Evolutionary conservation across 495 filamentous ascomycete species (phyloP), one percentile per base, ranked within the genome.

Genomic region (Penicillium bialowiezense): DNA sequence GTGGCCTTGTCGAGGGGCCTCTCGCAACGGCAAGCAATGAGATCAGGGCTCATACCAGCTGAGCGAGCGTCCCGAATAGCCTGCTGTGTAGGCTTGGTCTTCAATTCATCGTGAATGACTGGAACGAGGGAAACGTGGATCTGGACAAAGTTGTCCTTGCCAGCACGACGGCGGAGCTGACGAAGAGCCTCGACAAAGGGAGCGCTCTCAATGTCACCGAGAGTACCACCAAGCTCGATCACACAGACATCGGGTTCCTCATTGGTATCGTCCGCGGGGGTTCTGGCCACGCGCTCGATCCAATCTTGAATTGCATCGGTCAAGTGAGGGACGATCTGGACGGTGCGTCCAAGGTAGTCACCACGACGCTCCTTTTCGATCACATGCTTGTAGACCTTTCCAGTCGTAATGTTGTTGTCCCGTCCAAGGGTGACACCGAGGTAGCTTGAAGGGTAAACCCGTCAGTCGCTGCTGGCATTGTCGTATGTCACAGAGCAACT

Each of bases 21-120:
- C 56, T 88, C 83, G 62, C 92, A 97, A 49, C 93, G 89, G 64
- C 95, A 97, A 7, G 95, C 93, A 69, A 97, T 93, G 56, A 96
- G 66, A 65, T 98, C 93, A 9, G 93, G 93, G 48, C 82, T 83
- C 47, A 98, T 65, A 57, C 93, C 92, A 54, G 86, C 84, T 52
- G 82, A 88, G 38, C 91, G 80, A 32, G 87, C 85, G 52, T 88
- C 81, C 55, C 83, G 85, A 64, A 96, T 90, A 29, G 93, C 89
- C 52, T 86, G 78, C 65, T 97, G 93, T 0, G 93, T 97, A 1
- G 93, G 93, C 69, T 98, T 98, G 12, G 90, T 97, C 83, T 97
- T 98, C 70, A 93, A 82, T 72, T 97, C 93, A 18, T 50, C 55
- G 9, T 52, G 51, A 26, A 84, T 62, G 31, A 62, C 57, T 4